phyloP scores from a whole-genome alignment of 78 protist genomes.

The Bodo saltans region DNA sequence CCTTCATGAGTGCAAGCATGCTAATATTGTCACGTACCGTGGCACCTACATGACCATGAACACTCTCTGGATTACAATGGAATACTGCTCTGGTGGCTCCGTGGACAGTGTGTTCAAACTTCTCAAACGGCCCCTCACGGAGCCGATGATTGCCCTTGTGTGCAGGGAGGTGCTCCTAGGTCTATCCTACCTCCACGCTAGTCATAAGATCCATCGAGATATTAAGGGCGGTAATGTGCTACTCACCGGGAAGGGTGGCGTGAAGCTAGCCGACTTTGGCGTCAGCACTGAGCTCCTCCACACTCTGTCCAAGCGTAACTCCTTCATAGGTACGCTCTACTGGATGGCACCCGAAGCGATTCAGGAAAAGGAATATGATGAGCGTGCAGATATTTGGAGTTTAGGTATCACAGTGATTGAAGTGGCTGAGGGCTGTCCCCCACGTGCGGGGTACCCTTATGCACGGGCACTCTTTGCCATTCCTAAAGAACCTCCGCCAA shows the following conservation, averaged over 20 bases:
- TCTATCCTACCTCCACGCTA: constrained; percentile 69
- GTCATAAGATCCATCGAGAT: constrained; percentile 82
- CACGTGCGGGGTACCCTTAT: constrained; percentile 72
- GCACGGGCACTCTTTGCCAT: constrained; percentile 86
- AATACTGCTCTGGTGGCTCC: constrained; percentile 80
- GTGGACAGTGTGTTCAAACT: constrained; percentile 66
- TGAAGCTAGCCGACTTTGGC: constrained; percentile 88
- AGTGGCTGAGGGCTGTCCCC: constrained; percentile 89
- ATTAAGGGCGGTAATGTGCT: constrained; percentile 86
- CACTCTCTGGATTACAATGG: constrained; percentile 90
- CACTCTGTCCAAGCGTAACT: constrained; percentile 57
- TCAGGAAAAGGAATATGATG: constrained; percentile 78
- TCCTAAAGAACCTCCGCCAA: constrained; percentile 82
- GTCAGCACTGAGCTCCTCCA: constrained; percentile 84
- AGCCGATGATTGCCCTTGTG: constrained; percentile 69
- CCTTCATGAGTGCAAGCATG: background rate
- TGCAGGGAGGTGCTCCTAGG: constrained; percentile 60
- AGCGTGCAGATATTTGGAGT: constrained; percentile 86
- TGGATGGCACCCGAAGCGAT: constrained; percentile 96
- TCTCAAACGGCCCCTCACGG: constrained; percentile 56
- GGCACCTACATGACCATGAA: constrained; percentile 29
- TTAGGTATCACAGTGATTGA: constrained; percentile 88
- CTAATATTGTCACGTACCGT: constrained; percentile 23
- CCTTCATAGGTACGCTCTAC: constrained; percentile 91
- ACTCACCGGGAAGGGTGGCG: constrained; percentile 67